A percentile compares a stretch with the other conserved stretches of the same genome.
Conservation (phyloP, 139 green algal genomes). For the Chlorella sorokiniana region DNA sequence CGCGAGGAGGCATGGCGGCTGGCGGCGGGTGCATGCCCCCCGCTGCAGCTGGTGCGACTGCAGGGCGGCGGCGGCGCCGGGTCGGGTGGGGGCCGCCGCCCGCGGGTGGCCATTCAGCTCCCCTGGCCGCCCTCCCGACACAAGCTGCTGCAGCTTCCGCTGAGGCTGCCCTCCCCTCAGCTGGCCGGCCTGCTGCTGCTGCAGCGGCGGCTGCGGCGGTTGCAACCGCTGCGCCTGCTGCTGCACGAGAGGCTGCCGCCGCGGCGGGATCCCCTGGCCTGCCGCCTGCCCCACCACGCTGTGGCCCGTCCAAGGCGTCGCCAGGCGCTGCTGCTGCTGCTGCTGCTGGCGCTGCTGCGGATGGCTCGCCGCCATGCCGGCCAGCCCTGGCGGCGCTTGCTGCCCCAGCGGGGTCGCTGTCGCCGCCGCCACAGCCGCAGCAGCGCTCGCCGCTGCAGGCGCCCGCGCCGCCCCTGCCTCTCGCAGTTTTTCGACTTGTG, state of each 20-base stretch:
- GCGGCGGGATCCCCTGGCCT: too few relatives aligned
- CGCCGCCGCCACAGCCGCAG: background rate
- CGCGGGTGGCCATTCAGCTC: background rate
- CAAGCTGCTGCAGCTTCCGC: constrained; percentile 16
- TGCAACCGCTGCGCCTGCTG: background rate
- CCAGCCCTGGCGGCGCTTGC: background rate
- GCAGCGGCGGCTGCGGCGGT: constrained; percentile 16
- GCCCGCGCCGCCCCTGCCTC: background rate
- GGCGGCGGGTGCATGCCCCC: background rate
- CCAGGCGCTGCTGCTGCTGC: background rate
- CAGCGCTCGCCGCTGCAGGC: background rate
- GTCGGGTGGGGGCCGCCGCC: background rate
- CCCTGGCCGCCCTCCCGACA: background rate
- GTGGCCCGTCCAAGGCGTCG: too few relatives aligned
- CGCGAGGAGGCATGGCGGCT: background rate
- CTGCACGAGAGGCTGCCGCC: too few relatives aligned
- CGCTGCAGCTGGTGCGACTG: constrained; percentile 7
- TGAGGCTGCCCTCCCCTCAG: background rate
- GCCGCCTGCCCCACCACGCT: too few relatives aligned
- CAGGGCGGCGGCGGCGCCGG: background rate
- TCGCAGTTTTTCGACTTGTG: background rate
- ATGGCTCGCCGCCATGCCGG: too few relatives aligned
- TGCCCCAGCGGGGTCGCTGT: constrained; percentile 9
- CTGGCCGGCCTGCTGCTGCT: background rate
- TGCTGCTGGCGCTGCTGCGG: constrained; percentile 8